Evolutionary conservation across 805 yeast species (phyloP), one percentile per base, ranked within the genome.

Genomic region (Candida nemodendra): DNA sequence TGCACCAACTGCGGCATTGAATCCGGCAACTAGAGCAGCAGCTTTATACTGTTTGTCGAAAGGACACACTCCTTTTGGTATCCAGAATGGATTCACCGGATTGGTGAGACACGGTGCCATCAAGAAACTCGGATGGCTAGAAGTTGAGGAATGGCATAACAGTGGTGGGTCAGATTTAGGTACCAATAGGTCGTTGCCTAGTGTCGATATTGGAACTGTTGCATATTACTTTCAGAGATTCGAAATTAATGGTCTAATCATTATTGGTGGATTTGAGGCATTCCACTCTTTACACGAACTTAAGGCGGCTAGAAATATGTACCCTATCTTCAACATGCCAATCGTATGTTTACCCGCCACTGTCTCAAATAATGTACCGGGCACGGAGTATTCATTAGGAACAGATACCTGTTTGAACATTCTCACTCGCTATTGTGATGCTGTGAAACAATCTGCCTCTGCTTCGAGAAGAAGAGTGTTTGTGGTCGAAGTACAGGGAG

Each of bases 191-290:
- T 71, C 81, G 29, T 72, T 88, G 22, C 99, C 99, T 15, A 69
- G 73, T 22, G 81, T 78, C 38, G 97, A 91, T 62, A 64, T 87
- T 51, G 99, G 99, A 36, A 77, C 88, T 59, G 81, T 90, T 52
- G 96, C 99, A 3, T 91, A 79, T 67, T 86, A 90, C 62, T 82
- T 93, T 73, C 95, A 91, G 62, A 88, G 88, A 65, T 82, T 81
- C 63, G 68, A 76, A 39, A 79, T 93, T 57, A 93, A 93, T 57
- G 99, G 98, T 27, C 74, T 91, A 48, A 76, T 93, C 44, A 74
- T 93, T 41, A 81, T 93, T 44, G 99, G 99, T 51, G 99, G 99
- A 1, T 93, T 90, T 58, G 99, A 93, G 71, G 98, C 96, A n/a
- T 93, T 81, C 72, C 74, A 74, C 9, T 79, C 97, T 1, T 73